These are phyloP conservation scores for Penicillium verhagenii DNA, from an alignment of 495 filamentous ascomycete species.

Conservation along the genomic window DNA sequence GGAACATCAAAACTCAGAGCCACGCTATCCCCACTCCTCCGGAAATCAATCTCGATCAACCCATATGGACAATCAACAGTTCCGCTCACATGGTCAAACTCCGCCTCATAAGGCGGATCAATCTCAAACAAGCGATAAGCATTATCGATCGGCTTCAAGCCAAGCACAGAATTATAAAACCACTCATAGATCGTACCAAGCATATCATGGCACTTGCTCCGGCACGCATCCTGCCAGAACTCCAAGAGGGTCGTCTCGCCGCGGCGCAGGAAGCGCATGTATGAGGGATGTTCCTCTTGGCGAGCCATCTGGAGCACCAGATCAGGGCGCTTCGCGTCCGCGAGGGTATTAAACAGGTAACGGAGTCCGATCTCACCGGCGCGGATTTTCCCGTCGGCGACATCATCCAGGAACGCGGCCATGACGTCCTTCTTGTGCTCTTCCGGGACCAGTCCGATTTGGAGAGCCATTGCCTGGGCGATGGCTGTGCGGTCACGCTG, in stretches of 20 bases:
- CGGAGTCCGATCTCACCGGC: conserved; percentile 30
- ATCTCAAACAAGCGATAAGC: conserved; percentile 22
- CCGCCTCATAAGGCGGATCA: conserved; percentile 20
- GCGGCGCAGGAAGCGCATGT: conserved; percentile 31
- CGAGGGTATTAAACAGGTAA: conserved; percentile 27
- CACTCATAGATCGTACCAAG: conserved; percentile 34
- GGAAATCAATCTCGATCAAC: conserved; percentile 21
- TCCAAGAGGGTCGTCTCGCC: conserved; percentile 29
- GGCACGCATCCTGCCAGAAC: conserved; percentile 32
- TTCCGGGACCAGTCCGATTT: conserved; percentile 21
- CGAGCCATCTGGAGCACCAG: conserved; percentile 28
- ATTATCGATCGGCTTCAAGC: conserved; percentile 20
- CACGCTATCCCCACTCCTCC: neutral
- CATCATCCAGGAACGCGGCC: conserved; percentile 24
- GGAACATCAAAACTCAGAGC: neutral
- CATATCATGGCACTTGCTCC: conserved; percentile 32
- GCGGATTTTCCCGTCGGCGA: conserved; percentile 19
- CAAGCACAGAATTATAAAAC: conserved; percentile 29
- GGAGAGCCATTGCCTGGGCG: conserved; percentile 27
- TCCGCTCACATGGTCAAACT: conserved; percentile 27
- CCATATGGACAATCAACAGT: conserved; percentile 29
- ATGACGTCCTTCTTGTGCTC: conserved; percentile 23
- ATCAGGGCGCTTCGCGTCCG: conserved; percentile 25
- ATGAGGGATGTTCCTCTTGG: conserved; percentile 31
- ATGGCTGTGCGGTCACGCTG: conserved; percentile 23